Percentiles rank a stretch among this genome's conserved stretches.
Evolutionary conservation across 805 yeast species (phyloP).

Genomic region (Candida awuae): DNA sequence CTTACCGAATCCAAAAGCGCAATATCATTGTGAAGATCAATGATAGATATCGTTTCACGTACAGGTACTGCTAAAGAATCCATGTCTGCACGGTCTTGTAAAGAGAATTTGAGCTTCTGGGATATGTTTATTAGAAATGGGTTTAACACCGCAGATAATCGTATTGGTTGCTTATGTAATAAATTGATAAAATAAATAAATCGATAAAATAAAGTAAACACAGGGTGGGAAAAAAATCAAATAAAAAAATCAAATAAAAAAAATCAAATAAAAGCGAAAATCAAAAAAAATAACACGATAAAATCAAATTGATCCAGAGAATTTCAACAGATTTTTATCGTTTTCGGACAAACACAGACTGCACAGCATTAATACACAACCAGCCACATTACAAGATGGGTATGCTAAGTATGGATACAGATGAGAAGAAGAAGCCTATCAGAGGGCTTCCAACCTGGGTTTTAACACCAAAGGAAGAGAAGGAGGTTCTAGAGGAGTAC

Average conservation of each 20-base stretch:
- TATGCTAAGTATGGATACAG: background rate
- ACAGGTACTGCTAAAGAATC: constrained; percentile 1
- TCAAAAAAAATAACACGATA: too few species aligned
- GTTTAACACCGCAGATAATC: background rate
- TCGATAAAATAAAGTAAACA: too few species aligned
- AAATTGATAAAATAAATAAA: too few species aligned
- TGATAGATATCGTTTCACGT: constrained; percentile 2
- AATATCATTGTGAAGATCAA: constrained; percentile 3
- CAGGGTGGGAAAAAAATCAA: too few species aligned
- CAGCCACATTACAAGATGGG: background rate
- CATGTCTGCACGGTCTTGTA: background rate
- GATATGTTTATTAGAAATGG: too few species aligned
- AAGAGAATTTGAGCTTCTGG: too few species aligned
- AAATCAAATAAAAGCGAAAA: too few species aligned
- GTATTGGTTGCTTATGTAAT: background rate
- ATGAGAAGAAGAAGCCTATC: constrained; percentile 24
- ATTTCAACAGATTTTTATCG: too few species aligned
- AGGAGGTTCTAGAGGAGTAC: constrained; percentile 63
- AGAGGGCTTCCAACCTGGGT: constrained; percentile 63
- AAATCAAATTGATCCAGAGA: too few species aligned
- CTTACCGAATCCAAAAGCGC: constrained; percentile 1
- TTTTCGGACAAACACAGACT: too few species aligned
- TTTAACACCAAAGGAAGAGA: constrained; percentile 68
- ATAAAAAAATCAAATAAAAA: too few species aligned
- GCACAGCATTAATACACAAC: too few species aligned